Evolutionary conservation across 2,329 filamentous ascomycete genomes (phyloP).

Genomic region (Hymenotorrendiella dingleyae): DNA sequence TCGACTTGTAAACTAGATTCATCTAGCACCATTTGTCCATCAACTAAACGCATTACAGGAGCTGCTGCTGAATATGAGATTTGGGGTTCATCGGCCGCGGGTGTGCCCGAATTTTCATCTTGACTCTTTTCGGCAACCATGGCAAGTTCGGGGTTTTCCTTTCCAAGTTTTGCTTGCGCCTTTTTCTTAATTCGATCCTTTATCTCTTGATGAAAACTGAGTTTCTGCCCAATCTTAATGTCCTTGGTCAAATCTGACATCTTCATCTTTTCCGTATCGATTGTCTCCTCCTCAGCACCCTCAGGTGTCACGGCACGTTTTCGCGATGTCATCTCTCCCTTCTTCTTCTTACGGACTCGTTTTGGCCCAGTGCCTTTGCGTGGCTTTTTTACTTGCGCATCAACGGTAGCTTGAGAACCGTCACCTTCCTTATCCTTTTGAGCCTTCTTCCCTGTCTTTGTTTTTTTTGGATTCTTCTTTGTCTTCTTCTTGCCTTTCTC

Average conservation of each 20-base stretch:
- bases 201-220: conserved; percentile 67
- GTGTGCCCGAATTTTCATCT: conserved; percentile 27
- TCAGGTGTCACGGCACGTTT: conserved; percentile 46
- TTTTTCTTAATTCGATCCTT: conserved; percentile 55
- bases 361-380: conserved; percentile 13
- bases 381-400: conserved; percentile 20
- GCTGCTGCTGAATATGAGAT: neutral
- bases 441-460: conserved; percentile 15
- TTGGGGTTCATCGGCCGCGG: conserved; percentile 3
- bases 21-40: conserved; percentile 65
- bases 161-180: conserved; percentile 28
- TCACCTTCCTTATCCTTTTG: conserved; percentile 18
- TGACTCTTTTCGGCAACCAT: conserved; percentile 9
- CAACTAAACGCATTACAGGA: conserved; percentile 13
- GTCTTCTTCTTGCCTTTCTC: conserved; percentile 18
- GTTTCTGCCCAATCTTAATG: conserved; percentile 66
- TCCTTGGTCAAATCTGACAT: conserved; percentile 70
- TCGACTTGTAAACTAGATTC: conserved; percentile 63
- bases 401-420: conserved; percentile 20
- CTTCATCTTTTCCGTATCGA: conserved; percentile 61
- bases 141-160: conserved; percentile 22
- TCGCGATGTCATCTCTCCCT: conserved; percentile 24
- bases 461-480: conserved; percentile 14
- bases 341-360: conserved; percentile 28
- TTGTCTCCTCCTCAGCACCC: conserved; percentile 53